Evolutionary conservation across 345 rosid species (phyloP).

Genomic region (Eucalyptus curtisii): DNA sequence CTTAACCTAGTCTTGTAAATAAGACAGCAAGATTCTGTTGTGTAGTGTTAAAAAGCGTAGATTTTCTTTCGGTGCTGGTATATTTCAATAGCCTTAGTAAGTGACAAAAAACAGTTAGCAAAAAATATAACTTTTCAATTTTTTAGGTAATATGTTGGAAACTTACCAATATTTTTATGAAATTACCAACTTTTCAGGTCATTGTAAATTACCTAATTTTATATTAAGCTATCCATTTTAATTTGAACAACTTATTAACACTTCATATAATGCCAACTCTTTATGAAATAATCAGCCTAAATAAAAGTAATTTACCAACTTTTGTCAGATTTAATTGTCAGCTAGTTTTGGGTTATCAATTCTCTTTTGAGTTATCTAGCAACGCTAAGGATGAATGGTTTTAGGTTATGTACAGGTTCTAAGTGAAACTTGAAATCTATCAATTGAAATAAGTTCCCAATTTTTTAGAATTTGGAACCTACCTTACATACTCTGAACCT

Average conservation of each 20-base stretch:
- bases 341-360: neutral
- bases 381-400: too few relatives aligned
- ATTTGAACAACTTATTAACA: neutral
- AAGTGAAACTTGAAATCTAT: too few relatives aligned
- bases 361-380: neutral
- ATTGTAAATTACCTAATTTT: too few relatives aligned
- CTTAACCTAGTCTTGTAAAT: neutral
- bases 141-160: neutral
- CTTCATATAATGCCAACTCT: too few relatives aligned
- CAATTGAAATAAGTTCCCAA: fast-evolving
- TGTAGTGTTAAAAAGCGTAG: neutral
- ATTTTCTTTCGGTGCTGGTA: neutral
- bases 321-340: too few relatives aligned
- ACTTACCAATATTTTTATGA: neutral
- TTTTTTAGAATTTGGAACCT: fast-evolving
- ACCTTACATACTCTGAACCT: fast-evolving
- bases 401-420: too few relatives aligned
- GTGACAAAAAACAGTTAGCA: too few relatives aligned
- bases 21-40: neutral
- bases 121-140: too few relatives aligned
- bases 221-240: too few relatives aligned
- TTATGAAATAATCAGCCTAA: too few relatives aligned
- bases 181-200: too few relatives aligned
- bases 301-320: too few relatives aligned
- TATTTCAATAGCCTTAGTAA: neutral